Percentiles rank a stretch among this genome's conserved stretches.
phyloP scores from a whole-genome alignment of 169 alveolate genomes.

The Miamiensis avidus region DNA sequence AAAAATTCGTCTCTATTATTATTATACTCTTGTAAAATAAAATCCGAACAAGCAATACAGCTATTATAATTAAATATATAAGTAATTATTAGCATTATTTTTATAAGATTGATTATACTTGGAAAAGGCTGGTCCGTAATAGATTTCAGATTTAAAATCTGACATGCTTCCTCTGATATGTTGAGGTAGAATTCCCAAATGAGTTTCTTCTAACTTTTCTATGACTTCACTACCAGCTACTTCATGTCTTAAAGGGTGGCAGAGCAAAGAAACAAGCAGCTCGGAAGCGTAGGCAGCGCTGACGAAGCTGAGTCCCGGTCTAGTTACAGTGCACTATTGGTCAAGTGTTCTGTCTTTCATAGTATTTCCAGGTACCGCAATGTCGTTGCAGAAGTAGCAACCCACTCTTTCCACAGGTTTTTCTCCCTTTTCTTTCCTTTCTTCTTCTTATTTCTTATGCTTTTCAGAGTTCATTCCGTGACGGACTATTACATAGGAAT shows the following conservation, averaged over 20 bases:
- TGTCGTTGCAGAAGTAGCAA: conserved; percentile 95
- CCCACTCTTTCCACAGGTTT: conserved; percentile 81
- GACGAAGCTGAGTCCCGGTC: conserved; percentile 92
- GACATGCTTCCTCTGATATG: conserved; percentile 80
- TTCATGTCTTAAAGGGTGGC: conserved; percentile 82
- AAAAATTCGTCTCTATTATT: conserved; percentile 60
- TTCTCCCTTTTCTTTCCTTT: not conserved
- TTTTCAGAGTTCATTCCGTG: conserved; percentile 70
- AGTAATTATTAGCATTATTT: not conserved
- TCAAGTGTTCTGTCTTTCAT: conserved; percentile 91
- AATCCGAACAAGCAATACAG: conserved; percentile 77
- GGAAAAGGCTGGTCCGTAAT: conserved; percentile 65
- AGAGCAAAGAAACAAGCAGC: conserved; percentile 84
- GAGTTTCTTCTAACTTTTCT: conserved; percentile 49
- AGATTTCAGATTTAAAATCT: conserved; percentile 56
- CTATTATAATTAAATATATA: conserved; percentile 7
- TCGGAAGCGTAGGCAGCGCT: conserved; percentile 89
- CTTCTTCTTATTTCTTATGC: conserved; percentile 28
- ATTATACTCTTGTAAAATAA: conserved; percentile 55
- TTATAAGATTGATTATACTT: conserved; percentile 30
- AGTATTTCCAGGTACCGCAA: conserved; percentile 92
- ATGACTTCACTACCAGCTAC: conserved; percentile 69
- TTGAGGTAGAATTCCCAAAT: conserved; percentile 73
- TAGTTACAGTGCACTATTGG: conserved; percentile 93
- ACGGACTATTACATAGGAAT: conserved; percentile 90